Evolutionary conservation across 2,329 filamentous ascomycete species (phyloP), one percentile per base, ranked within the genome.

Genomic region (Diaporthe sp.): DNA sequence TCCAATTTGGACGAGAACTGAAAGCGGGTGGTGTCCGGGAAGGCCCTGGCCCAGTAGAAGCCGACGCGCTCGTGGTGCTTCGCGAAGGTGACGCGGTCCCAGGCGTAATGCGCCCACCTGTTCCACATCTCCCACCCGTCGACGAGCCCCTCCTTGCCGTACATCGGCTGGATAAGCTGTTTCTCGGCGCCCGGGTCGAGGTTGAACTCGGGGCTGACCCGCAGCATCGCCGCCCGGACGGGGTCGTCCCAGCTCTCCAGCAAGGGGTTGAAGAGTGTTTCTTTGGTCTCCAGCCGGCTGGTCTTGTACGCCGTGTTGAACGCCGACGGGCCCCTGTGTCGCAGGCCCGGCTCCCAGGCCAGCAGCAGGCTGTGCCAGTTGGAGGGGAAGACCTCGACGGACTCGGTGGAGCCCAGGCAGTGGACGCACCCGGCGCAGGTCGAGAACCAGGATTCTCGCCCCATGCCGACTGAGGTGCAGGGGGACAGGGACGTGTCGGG

Each of bases 381-480:
- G 3, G 28, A 47, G 22, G 40, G 40, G 7, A 9, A 7, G 4
- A 66, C 1, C 19, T 47, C 13, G 35, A 66, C 19, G 5, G 25
- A 66, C 9, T 66, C 60, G 6, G 60, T 66, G 19, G 60, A 66
- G 60, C 60, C 60, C 6, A 66, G 60, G 4, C 60, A 66, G 60
- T 66, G 25, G 28, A 66, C 28, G 28, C 60, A 66, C 17, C 60
- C 60, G 5, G 60, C 40, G 17, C 60, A 66, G 6, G 60, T 66
- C 28, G 60, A 66, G 19, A 66, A 66, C 40, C 60, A 66, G n/a
- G 60, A 66, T 12, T 66, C 60, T 25, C 60, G 28, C 25, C 60
- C 60, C 40, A 50, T 47, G 9, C 60, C 42, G 8, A 50, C 12
- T 19, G 60, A 66, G 25, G 19, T 47, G 42, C 60, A 66, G 40